phyloP scores from a whole-genome alignment of 768 basidiomycete genomes.

The Panaeolus cyanescens region DNA sequence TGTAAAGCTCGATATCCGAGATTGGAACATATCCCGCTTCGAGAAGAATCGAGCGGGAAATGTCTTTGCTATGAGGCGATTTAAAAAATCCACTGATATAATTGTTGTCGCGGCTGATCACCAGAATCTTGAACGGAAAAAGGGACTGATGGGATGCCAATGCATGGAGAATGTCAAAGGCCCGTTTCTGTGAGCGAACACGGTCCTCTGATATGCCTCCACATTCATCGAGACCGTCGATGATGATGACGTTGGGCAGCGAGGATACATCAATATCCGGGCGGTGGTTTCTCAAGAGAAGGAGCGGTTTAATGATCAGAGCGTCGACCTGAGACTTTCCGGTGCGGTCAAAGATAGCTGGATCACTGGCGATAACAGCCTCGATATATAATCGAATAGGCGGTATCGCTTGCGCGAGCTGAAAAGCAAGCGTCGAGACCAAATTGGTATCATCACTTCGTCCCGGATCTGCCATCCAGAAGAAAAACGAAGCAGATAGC shows the following conservation, averaged over 20 bases:
- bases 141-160: background rate
- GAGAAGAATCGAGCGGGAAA: background rate
- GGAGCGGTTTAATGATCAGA: background rate
- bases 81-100: background rate
- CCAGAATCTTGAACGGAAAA: background rate
- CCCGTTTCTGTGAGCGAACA: background rate
- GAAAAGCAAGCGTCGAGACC: background rate
- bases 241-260: background rate
- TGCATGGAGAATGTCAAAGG: background rate
- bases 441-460: background rate
- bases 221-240: background rate
- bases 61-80: background rate
- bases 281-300: background rate
- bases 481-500: background rate
- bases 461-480: background rate
- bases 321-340: background rate
- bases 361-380: background rate
- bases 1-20: background rate
- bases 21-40: background rate
- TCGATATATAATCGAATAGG: background rate
- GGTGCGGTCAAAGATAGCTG: background rate
- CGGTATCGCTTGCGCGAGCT: background rate
- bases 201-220: background rate
- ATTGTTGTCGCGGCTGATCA: background rate
- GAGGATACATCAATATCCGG: background rate